These are phyloP conservation scores for Piromyces sp. DNA, from an alignment of 192 early-diverging fungal species.

Conservation along the genomic window DNA sequence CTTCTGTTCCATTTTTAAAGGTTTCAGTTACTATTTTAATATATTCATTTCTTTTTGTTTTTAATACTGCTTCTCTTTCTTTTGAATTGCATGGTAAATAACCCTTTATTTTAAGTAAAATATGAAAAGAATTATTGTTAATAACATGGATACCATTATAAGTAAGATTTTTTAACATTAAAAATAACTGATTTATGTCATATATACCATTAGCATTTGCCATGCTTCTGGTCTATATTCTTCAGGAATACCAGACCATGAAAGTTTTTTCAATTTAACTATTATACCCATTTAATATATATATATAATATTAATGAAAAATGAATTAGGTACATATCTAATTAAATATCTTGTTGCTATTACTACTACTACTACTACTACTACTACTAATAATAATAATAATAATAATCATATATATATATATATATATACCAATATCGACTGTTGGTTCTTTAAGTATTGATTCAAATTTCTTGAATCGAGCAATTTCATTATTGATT, in stretches of 20 bases:
- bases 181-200: too few relatives aligned
- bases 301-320: too few relatives aligned
- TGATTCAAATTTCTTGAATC: constrained; percentile 37
- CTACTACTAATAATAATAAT: too few relatives aligned
- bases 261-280: constrained; percentile 51
- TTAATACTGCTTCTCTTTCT: constrained; percentile 58
- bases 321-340: too few relatives aligned
- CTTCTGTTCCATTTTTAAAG: constrained; percentile 8
- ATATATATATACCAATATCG: constrained; percentile 29
- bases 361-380: too few relatives aligned
- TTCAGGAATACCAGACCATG: constrained; percentile 86
- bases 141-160: too few relatives aligned
- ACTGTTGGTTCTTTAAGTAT: constrained; percentile 40
- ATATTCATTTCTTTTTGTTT: constrained; percentile 84
- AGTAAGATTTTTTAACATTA: not conserved
- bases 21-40: constrained; percentile 27
- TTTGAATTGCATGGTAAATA: constrained; percentile 78
- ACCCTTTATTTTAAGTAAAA: constrained; percentile 21
- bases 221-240: constrained; percentile 72
- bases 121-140: too few relatives aligned
- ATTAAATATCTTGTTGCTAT: too few relatives aligned
- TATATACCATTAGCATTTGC: constrained; percentile 68
- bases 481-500: constrained; percentile 28
- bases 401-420: constrained; percentile 15
- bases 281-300: too few relatives aligned